A percentile compares a stretch with the other conserved stretches of the same genome.
Conservation (phyloP, 768 basidiomycete genomes). For the Russula virescens region DNA sequence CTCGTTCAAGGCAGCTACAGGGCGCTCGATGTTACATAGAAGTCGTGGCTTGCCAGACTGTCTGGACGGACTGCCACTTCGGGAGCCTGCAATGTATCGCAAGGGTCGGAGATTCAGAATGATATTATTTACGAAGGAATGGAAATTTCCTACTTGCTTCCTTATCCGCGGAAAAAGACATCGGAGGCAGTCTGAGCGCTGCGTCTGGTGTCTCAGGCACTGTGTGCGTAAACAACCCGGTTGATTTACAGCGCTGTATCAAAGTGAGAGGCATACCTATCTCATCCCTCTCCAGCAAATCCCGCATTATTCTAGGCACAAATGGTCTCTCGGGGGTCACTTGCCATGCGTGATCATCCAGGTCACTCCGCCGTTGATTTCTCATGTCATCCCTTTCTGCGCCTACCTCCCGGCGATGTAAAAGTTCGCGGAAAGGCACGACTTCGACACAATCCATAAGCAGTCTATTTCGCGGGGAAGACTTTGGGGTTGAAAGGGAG, state of each 20-base stretch:
- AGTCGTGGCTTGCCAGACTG: background rate
- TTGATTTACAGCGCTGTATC: background rate
- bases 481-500: background rate
- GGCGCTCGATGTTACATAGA: background rate
- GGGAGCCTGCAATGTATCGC: background rate
- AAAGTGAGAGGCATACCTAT: background rate
- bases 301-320: conserved; percentile 1
- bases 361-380: background rate
- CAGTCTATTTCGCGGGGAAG: background rate
- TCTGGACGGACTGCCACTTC: background rate
- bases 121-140: background rate
- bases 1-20: background rate
- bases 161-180: background rate
- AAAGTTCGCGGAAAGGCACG: background rate
- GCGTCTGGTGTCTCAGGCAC: conserved; percentile 19
- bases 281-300: conserved; percentile 6
- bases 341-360: background rate
- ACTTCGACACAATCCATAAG: conserved; percentile 20
- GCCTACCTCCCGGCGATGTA: background rate
- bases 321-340: conserved; percentile 10
- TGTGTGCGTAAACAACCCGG: background rate
- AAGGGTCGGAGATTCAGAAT: background rate
- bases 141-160: background rate
- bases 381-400: background rate
- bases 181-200: background rate